Percentiles rank a stretch among this genome's conserved stretches.
Conservation (phyloP, 1,284 basidiomycete species). For the Coniferiporia sulphurascens region DNA sequence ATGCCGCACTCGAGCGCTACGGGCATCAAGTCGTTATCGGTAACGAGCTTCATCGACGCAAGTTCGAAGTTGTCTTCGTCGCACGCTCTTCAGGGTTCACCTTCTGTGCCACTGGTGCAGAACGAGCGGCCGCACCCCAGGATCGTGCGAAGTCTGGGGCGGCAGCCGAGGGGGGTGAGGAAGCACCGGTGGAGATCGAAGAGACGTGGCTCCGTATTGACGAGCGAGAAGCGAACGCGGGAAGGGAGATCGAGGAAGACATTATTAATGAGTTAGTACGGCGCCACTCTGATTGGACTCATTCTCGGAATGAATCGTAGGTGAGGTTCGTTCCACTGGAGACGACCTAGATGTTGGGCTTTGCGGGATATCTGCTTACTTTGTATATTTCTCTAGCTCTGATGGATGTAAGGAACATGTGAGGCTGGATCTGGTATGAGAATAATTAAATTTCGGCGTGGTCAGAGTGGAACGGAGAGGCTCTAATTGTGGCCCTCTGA, state of each 20-base stretch:
- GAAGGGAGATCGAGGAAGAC: constrained; percentile 90
- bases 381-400: neutral
- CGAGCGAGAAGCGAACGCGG: constrained; percentile 32
- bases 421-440: constrained; percentile 1
- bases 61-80: constrained; percentile 91
- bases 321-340: too few relatives aligned
- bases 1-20: constrained; percentile 84
- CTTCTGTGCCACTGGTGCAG: constrained; percentile 8
- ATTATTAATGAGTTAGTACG: constrained; percentile 75
- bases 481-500: too few relatives aligned
- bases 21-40: constrained; percentile 97
- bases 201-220: constrained; percentile 77
- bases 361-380: too few relatives aligned
- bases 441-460: neutral
- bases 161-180: constrained; percentile 12
- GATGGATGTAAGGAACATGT: neutral
- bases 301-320: constrained; percentile 2
- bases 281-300: constrained; percentile 73
- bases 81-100: constrained; percentile 29
- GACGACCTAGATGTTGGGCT: too few relatives aligned
- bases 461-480: too few relatives aligned
- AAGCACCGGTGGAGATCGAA: constrained; percentile 31
- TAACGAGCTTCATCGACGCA: constrained; percentile 87
- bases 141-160: constrained; percentile 22
- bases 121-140: constrained; percentile 23